Conservation (phyloP, 768 basidiomycete genomes). For the Tricholoma saponaceum region DNA sequence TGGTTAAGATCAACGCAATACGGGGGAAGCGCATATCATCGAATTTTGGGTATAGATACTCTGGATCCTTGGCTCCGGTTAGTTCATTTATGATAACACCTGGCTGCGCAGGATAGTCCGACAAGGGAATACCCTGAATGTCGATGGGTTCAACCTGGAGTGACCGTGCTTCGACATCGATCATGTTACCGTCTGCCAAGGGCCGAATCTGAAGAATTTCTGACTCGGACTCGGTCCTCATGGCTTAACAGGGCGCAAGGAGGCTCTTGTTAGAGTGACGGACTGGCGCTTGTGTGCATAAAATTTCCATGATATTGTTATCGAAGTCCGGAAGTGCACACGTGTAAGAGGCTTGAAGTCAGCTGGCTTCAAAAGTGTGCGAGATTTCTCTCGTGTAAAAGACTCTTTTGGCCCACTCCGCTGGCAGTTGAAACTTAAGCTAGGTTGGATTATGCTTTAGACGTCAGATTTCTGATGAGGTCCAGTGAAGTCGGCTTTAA, state of each 20-base stretch:
- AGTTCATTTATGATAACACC: not conserved
- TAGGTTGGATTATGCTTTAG: too few species aligned
- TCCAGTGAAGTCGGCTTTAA: too few species aligned
- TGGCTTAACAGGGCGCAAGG: not conserved
- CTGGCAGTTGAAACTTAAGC: too few species aligned
- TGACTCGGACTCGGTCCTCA: not conserved
- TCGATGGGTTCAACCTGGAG: not conserved
- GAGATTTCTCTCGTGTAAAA: too few species aligned
- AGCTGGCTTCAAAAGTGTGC: too few species aligned
- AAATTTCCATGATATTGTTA: too few species aligned
- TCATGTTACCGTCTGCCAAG: not conserved
- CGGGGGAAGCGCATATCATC: slow-evolving; percentile 10
- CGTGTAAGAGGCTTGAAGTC: too few species aligned
- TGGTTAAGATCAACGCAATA: slow-evolving; percentile 11
- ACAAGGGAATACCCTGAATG: not conserved
- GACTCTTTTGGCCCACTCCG: too few species aligned
- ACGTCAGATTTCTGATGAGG: too few species aligned
- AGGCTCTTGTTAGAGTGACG: too few species aligned
- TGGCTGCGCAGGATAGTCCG: not conserved
- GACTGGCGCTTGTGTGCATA: too few species aligned
- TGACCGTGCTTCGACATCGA: not conserved
- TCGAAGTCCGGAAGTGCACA: too few species aligned
- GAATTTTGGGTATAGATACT: slow-evolving; percentile 7
- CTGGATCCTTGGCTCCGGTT: not conserved
- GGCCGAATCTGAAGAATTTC: not conserved